A percentile compares a stretch with the other conserved stretches of the same genome.
phyloP scores from a whole-genome alignment of 805 yeast genomes.

The Candida boleticola region DNA sequence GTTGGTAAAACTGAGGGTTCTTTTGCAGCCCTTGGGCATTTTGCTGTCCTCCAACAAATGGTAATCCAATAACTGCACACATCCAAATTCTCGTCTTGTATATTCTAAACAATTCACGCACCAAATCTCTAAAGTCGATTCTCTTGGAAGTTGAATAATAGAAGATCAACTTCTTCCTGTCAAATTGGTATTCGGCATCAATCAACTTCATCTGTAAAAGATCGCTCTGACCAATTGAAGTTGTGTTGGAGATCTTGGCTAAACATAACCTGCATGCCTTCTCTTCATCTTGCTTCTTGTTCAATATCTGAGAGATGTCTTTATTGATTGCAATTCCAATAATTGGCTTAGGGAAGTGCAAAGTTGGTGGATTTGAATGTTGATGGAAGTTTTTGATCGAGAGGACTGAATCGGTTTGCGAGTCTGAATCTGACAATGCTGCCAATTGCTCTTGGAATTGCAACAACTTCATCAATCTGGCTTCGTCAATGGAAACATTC shows the following conservation, averaged over 20 bases:
- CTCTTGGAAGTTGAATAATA: constrained; percentile 61
- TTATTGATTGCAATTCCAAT: constrained; percentile 58
- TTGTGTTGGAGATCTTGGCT: constrained; percentile 49
- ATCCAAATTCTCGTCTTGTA: constrained; percentile 82
- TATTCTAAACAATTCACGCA: constrained; percentile 69
- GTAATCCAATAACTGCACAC: constrained; percentile 61
- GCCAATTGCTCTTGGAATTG: constrained; percentile 73
- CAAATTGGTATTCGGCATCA: constrained; percentile 81
- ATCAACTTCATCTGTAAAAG: constrained; percentile 56
- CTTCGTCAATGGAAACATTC: constrained; percentile 62
- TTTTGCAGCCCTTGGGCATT: neutral
- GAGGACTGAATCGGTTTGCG: constrained; percentile 16
- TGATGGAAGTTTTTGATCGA: constrained; percentile 23
- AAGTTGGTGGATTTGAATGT: constrained; percentile 35
- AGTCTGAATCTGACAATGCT: constrained; percentile 43
- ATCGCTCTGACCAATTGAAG: constrained; percentile 16
- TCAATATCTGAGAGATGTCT: constrained; percentile 57
- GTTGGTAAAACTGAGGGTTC: neutral
- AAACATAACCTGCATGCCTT: constrained; percentile 63
- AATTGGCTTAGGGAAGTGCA: constrained; percentile 68
- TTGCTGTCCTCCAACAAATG: constrained; percentile 17
- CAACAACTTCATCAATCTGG: constrained; percentile 60
- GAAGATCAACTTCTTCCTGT: constrained; percentile 71
- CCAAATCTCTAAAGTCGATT: constrained; percentile 70
- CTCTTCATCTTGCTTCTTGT: constrained; percentile 66